These are phyloP conservation scores for Cylindrotheca closterium DNA, from an alignment of 108 stramenopile genomes.

Conservation along the genomic window DNA sequence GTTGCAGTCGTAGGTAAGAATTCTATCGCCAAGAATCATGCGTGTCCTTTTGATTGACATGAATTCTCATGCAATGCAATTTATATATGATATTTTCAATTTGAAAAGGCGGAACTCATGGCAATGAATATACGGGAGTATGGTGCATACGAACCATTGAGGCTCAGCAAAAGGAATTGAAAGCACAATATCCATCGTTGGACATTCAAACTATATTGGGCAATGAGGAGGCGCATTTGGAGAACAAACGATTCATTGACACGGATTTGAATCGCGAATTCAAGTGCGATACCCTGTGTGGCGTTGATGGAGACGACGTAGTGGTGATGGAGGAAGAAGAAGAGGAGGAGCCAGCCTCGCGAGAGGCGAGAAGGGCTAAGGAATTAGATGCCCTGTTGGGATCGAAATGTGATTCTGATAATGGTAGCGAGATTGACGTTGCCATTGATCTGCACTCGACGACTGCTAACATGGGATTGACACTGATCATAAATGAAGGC, in stretches of 20 bases:
- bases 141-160: conserved; percentile 68
- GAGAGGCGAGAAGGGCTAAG: conserved; percentile 55
- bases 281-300: conserved; percentile 9
- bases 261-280: conserved; percentile 85
- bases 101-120: conserved; percentile 91
- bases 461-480: conserved; percentile 80
- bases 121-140: conserved; percentile 88
- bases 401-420: conserved; percentile 42
- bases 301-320: conserved; percentile 10
- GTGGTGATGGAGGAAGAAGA: neutral
- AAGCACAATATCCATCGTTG: conserved; percentile 10
- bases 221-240: conserved; percentile 72
- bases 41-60: no score
- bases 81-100: no score
- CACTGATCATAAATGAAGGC: conserved; percentile 70
- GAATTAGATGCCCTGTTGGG: conserved; percentile 74
- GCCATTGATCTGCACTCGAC: conserved; percentile 83
- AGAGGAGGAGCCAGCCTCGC: conserved; percentile 9
- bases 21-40: no score
- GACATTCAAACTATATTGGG: conserved; percentile 57
- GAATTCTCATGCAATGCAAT: no score
- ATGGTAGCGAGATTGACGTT: conserved; percentile 47
- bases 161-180: conserved; percentile 12
- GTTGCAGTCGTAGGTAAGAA: no score
- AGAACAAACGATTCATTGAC: conserved; percentile 76